phyloP scores from a whole-genome alignment of 2,329 filamentous ascomycete genomes.

The Blastomyces parvus region DNA sequence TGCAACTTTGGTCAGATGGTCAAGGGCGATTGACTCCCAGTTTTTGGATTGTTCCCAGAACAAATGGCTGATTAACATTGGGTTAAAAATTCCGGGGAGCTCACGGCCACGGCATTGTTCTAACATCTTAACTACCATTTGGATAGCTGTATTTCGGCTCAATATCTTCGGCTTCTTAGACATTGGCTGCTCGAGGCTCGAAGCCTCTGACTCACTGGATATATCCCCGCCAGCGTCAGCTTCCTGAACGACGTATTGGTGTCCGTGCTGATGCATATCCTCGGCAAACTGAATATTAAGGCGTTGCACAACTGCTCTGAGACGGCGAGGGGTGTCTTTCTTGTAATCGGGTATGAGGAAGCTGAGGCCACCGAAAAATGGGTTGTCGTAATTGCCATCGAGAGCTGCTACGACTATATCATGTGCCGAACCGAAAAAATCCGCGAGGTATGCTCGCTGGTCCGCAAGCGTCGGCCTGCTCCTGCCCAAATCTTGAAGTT shows the following conservation, averaged over 20 bases:
- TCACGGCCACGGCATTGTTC: constrained; percentile 1
- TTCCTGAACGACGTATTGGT: background rate
- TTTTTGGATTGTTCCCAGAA: constrained; percentile 8
- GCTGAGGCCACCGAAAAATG: background rate
- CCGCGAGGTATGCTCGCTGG: constrained; percentile 2
- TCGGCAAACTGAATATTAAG: constrained; percentile 10
- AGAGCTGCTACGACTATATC: background rate
- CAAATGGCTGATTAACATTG: constrained; percentile 3
- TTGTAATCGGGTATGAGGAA: background rate
- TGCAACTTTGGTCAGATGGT: background rate
- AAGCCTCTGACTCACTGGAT: background rate
- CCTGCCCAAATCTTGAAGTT: background rate
- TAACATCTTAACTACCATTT: background rate
- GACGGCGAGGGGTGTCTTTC: background rate
- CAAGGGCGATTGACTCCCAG: background rate
- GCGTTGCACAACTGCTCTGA: constrained; percentile 9
- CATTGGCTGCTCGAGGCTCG: no score
- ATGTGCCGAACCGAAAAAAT: constrained; percentile 2
- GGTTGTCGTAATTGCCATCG: background rate
- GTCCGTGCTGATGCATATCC: background rate
- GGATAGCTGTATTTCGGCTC: background rate
- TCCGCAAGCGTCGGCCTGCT: background rate
- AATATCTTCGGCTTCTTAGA: background rate
- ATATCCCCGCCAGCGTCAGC: no score
- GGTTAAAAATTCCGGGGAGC: background rate